Base-by-base conservation (phyloP, 75 land plant species). In the Ceratopteris richardii region DNA sequence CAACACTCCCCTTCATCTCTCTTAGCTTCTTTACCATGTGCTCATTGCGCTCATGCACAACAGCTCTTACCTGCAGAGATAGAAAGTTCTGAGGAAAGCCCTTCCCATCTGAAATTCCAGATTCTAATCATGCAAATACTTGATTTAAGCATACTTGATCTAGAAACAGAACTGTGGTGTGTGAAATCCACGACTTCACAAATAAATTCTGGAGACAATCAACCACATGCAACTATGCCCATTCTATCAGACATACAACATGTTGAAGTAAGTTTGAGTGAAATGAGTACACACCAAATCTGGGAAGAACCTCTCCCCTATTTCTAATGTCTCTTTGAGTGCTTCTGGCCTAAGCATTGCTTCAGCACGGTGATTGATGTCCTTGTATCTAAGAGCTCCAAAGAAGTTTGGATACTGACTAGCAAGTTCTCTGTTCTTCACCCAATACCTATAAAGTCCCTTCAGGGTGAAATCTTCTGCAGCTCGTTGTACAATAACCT, bases 21-120 rank as follows among this genome's bases (percentile, higher is more conserved):
- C 50, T 56, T 28, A 72, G 75, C 36, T 60, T 36, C 40, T 64
- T 65, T 60, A 62, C 67, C 75, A 72, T 72, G 10, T 56, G 23
- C 42, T 59, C 50, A 37, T 72, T 69, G 18, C 75, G 31, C 55
- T 72, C 75, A 41, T 72, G 75, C 61, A 72, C 61, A 33, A 72
- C 58, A 0, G 66, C 70, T 54, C 42, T 58, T 13, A 72, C 70
- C 75, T 72, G 75, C 61, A 9, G 36, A 22, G 41, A 18, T 36
- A 18, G 22, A 21, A 60, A 27, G 42, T n/a, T 12, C 10, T 18
- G 11, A 18, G 10, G 18, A 52, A 18, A 12, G 10, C 11, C 18
- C n/a, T 9, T 52, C 12, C 10, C 19, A 52, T 10, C n/a, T n/a
- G n/a, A n/a, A n/a, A n/a, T n/a, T n/a, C n/a, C n/a, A n/a, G n/a